Conservation (phyloP, 768 basidiomycete species). For the Lentinula raphanica region DNA sequence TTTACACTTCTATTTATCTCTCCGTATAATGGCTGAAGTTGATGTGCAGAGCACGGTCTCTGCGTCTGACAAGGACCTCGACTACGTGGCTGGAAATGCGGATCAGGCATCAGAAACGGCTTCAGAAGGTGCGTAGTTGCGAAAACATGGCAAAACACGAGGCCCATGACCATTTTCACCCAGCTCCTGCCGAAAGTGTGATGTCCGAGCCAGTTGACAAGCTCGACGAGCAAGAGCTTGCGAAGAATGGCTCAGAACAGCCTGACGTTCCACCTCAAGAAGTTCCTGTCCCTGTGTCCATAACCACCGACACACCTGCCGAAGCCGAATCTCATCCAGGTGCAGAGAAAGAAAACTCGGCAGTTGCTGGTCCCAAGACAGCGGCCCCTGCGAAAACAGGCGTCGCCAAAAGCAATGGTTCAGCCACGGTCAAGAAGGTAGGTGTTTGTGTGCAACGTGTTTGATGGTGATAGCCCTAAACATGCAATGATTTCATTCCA, state of each 20-base stretch:
- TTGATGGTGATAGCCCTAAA: conserved; percentile 13
- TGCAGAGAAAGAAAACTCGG: conserved; percentile 16
- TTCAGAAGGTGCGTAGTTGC: conserved; percentile 13
- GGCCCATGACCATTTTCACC: conserved; percentile 24
- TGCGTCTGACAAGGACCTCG: conserved; percentile 16
- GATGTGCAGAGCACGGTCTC: conserved; percentile 18
- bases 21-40: conserved; percentile 29
- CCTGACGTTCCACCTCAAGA: conserved; percentile 18
- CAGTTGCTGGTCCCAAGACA: conserved; percentile 25
- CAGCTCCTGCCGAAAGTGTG: conserved; percentile 13
- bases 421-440: conserved; percentile 63
- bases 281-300: conserved; percentile 13
- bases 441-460: conserved; percentile 16
- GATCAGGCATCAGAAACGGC: conserved; percentile 7
- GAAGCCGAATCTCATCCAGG: conserved; percentile 22
- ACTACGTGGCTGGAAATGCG: conserved; percentile 16
- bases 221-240: conserved; percentile 1
- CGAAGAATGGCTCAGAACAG: conserved; percentile 12
- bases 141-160: conserved; percentile 28
- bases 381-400: conserved; percentile 37
- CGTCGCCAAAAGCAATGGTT: conserved; percentile 40
- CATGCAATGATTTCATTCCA: conserved; percentile 27
- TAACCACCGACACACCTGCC: conserved; percentile 8
- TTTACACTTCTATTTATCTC: conserved; percentile 1
- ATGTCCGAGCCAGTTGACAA: conserved; percentile 5